Base-by-base conservation (phyloP, 2,329 filamentous ascomycete species). In the Xylariomycetidae sp. region DNA sequence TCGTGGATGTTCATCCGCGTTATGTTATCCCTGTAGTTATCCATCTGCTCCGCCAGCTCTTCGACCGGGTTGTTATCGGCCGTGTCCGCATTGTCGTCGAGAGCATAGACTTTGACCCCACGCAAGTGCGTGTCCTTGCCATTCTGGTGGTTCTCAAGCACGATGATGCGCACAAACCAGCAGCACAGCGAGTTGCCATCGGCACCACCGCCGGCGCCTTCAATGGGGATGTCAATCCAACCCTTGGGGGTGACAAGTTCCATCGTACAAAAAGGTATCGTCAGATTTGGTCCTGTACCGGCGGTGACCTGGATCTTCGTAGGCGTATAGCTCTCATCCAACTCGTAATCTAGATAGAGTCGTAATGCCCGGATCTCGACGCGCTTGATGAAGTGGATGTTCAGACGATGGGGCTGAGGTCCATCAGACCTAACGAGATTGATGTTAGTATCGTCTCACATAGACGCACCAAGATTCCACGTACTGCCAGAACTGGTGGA, bases 101-200 rank as follows among this genome's bases (percentile, higher is more conserved):
- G 63, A 2, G 75, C 75, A 46, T 78, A 98, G 8, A 97, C 83
- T 64, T 95, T 94, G 59, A 98, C 75, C 2, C 88, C 90, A 12
- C 92, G 76, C 16, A 98, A 74, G 67, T 98, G 92, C n/a, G 92
- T 98, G 58, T 98, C 92, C 59, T 98, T 98, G 44, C 92, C 92
- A 58, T 98, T 98, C 63, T 98, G 92, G 59, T 98, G 92, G 55
- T 98, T 98, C 64, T 97, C 92, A 32, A 90, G 75, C 30, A 98
- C 82, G 46, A 85, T 81, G 53, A 97, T 81, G 59, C 97, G 89
- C 17, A 98, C 72, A 18, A 97, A 78, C 64, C 90, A 95, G 12
- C 86, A 88, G 40, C 89, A 80, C 13, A 97, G 74, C 1, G 89
- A 85, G 49, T 81, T 84, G 25, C 74, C 83, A 51, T 79, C 80